Evolutionary conservation across 2,329 filamentous ascomycete species (phyloP), one percentile per base, ranked within the genome.

Genomic region (Alternaria viburni): DNA sequence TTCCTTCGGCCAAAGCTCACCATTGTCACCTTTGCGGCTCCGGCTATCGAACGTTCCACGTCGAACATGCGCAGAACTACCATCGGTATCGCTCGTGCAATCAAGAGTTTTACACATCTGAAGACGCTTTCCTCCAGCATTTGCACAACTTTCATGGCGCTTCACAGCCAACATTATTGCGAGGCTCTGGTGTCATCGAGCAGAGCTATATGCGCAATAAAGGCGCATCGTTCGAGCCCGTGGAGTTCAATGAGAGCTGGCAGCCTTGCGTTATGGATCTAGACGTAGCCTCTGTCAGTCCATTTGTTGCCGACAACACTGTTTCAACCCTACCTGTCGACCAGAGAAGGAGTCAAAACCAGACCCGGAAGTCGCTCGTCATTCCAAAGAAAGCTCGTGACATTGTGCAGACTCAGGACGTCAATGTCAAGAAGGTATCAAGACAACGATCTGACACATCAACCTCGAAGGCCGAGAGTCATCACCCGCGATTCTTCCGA

Each of bases 171-270:
- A 59, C 63, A 12, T 49, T 75, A 6, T 61, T 79, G 11, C 71
- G 71, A 60, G 69, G 69, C 2, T 76, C 63, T 41, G 66, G 71
- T 0, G 59, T 77, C 23, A 69, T 79, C n/a, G 75, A 77, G 54
- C 75, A 78, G 50, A 75, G 73, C 26, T 79, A 75, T 54, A 77
- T 77, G 54, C 71, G 76, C 21, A 78, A 77, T 54, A 78, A 78
- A 46, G 75, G 74, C 9, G 74, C 74, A 19, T 76, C 75, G 1
- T 79, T 79, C 30, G 77, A 78, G 52, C 72, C 75, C n/a, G 68
- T 79, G 4, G 69, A 75, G 26, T 74, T 78, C 54, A 74, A 77
- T 43, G 75, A 78, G 56, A 71, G 74, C 36, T 69, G 75, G 64
- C 73, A 74, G 47, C 74, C 73, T 5, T 77, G 75, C 25, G 67